Evolutionary conservation across 768 basidiomycete genomes (phyloP).

Genomic region (Terana coerulea): DNA sequence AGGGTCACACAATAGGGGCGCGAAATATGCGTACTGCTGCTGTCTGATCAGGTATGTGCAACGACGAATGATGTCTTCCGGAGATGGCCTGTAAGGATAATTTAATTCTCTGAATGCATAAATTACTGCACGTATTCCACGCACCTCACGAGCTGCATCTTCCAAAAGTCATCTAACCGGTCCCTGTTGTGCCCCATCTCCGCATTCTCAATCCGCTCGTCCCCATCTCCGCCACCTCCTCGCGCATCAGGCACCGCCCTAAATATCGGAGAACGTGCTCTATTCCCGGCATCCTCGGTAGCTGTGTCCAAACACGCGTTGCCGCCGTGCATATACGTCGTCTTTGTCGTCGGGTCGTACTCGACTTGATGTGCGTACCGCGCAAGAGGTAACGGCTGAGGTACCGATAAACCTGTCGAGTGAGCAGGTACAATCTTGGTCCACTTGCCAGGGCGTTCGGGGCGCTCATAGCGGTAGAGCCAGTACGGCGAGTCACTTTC

Average conservation of each 20-base stretch:
- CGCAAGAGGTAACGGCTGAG: constrained; percentile 46
- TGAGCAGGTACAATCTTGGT: constrained; percentile 46
- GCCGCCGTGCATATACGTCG: constrained; percentile 71
- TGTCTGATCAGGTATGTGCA: constrained; percentile 62
- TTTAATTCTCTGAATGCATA: not conserved
- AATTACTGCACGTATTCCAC: constrained; percentile 11
- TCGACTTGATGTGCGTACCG: constrained; percentile 80
- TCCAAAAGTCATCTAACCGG: constrained; percentile 77
- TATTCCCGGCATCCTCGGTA: constrained; percentile 9
- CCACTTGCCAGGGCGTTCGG: constrained; percentile 60
- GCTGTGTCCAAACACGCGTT: constrained; percentile 49
- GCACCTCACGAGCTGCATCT: constrained; percentile 64
- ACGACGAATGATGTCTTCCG: constrained; percentile 60
- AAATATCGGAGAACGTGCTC: no score
- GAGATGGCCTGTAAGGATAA: constrained; percentile 44
- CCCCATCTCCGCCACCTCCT: constrained; percentile 37
- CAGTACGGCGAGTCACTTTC: constrained; percentile 55
- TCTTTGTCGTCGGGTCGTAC: constrained; percentile 55
- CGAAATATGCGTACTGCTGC: constrained; percentile 55
- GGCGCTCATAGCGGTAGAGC: constrained; percentile 57
- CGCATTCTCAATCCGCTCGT: constrained; percentile 1
- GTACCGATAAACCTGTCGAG: not conserved
- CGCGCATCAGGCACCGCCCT: not conserved
- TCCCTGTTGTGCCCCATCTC: constrained; percentile 25
- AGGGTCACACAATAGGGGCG: not conserved